Conservation (phyloP, 225 moss, liverwort and hornwort genomes). For the Pleurozium schreberi region DNA sequence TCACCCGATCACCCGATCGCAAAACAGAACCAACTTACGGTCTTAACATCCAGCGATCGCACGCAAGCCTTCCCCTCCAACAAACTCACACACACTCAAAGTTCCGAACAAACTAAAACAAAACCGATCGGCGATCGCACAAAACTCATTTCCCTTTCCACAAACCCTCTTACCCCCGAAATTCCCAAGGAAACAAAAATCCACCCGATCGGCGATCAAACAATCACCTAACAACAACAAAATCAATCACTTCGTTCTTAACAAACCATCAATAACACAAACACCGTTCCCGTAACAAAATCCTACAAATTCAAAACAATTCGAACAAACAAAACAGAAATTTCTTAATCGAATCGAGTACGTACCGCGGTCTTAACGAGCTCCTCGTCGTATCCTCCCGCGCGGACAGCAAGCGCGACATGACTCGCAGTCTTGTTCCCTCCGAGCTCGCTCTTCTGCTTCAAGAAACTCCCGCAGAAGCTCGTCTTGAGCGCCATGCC, state of each 20-base stretch:
- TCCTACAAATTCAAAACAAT: background rate
- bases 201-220: background rate
- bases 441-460: background rate
- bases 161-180: background rate
- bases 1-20: background rate
- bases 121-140: background rate
- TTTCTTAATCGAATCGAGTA: background rate
- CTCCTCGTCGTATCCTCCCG: slow-evolving; percentile 49
- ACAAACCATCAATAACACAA: background rate
- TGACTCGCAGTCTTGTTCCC: background rate
- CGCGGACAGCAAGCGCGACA: slow-evolving; percentile 14
- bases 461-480: slow-evolving; percentile 16
- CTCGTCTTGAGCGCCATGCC: slow-evolving; percentile 18
- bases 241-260: background rate
- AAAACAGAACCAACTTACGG: background rate
- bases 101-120: background rate
- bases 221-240: background rate
- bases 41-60: background rate
- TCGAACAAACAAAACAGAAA: background rate
- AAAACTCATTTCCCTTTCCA: background rate
- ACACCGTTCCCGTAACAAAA: background rate
- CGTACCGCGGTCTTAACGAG: slow-evolving; percentile 52
- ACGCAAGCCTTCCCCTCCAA: background rate
- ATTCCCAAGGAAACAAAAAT: background rate
- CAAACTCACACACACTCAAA: background rate